These are phyloP conservation scores for Aspergillus campestris DNA, from an alignment of 495 filamentous ascomycete genomes.

Conservation along the genomic window DNA sequence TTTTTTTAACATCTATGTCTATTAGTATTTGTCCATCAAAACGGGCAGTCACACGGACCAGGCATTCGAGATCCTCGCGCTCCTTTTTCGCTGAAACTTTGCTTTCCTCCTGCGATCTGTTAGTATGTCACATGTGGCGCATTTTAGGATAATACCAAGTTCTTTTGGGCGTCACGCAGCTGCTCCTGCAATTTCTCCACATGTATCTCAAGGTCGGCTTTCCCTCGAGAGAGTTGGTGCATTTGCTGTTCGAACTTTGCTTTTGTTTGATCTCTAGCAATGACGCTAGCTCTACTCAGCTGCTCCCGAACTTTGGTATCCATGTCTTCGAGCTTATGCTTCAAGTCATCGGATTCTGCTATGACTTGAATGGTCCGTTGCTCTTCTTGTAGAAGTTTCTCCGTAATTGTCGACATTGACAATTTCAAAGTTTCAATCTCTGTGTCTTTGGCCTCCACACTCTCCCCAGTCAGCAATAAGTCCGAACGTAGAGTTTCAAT, in stretches of 20 bases:
- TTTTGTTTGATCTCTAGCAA: slow-evolving; percentile 12
- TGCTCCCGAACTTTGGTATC: slow-evolving; percentile 21
- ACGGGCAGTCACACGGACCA: slow-evolving; percentile 6
- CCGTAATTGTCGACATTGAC: slow-evolving; percentile 10
- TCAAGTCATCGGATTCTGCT: slow-evolving; percentile 12
- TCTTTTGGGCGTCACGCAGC: slow-evolving; percentile 12
- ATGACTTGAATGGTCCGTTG: slow-evolving; percentile 5
- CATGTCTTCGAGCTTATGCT: slow-evolving; percentile 9
- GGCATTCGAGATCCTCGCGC: not conserved
- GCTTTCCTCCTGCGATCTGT: slow-evolving; percentile 14
- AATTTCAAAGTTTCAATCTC: slow-evolving; percentile 12
- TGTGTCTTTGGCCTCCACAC: slow-evolving; percentile 7
- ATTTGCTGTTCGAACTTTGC: slow-evolving; percentile 18
- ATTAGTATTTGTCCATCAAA: slow-evolving; percentile 7
- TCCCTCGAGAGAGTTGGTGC: slow-evolving; percentile 14
- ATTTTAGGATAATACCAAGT: slow-evolving; percentile 16
- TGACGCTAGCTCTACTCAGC: slow-evolving; percentile 12
- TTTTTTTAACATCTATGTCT: slow-evolving; percentile 13
- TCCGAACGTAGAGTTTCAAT: slow-evolving; percentile 13
- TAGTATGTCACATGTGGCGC: slow-evolving; percentile 1
- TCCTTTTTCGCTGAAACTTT: slow-evolving; percentile 6
- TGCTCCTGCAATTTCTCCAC: slow-evolving; percentile 7
- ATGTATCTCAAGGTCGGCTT: slow-evolving; percentile 11
- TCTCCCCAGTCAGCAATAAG: slow-evolving; percentile 9
- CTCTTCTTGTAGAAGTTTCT: slow-evolving; percentile 9